Evolutionary conservation across 495 filamentous ascomycete genomes (phyloP).

Genomic region (Penicillium robsamsonii): DNA sequence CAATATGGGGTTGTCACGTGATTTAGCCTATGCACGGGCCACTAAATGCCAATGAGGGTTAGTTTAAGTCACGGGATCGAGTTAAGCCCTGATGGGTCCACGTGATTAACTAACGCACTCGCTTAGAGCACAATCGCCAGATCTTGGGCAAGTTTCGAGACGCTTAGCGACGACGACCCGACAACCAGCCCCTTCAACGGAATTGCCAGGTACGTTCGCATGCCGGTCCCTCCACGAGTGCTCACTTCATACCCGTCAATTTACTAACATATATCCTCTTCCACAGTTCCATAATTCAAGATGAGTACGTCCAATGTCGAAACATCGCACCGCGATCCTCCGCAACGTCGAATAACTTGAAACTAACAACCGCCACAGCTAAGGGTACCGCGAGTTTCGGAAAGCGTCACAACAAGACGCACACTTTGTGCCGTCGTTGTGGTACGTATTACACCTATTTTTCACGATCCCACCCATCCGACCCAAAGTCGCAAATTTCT

Average conservation of each 20-base stretch:
- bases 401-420: constrained; percentile 99
- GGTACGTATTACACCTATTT: constrained; percentile 62
- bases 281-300: constrained; percentile 56
- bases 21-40: not conserved
- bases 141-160: constrained; percentile 43
- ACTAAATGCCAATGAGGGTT: not conserved
- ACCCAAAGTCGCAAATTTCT: constrained; percentile 27
- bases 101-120: constrained; percentile 32
- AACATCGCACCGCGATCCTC: constrained; percentile 26
- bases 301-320: constrained; percentile 58
- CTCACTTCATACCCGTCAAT: not conserved
- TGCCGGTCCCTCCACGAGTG: constrained; percentile 12
- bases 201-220: constrained; percentile 48
- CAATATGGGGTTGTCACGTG: not conserved
- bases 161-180: constrained; percentile 50
- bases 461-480: constrained; percentile 18
- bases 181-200: constrained; percentile 52
- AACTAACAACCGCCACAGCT: constrained; percentile 55
- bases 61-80: constrained; percentile 31
- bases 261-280: constrained; percentile 22
- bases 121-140: constrained; percentile 41
- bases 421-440: constrained; percentile 99
- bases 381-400: constrained; percentile 98
- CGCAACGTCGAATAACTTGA: constrained; percentile 30
- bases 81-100: constrained; percentile 31